Conservation (phyloP, 2,329 filamentous ascomycete species). For the Botrytis pseudocinerea region DNA sequence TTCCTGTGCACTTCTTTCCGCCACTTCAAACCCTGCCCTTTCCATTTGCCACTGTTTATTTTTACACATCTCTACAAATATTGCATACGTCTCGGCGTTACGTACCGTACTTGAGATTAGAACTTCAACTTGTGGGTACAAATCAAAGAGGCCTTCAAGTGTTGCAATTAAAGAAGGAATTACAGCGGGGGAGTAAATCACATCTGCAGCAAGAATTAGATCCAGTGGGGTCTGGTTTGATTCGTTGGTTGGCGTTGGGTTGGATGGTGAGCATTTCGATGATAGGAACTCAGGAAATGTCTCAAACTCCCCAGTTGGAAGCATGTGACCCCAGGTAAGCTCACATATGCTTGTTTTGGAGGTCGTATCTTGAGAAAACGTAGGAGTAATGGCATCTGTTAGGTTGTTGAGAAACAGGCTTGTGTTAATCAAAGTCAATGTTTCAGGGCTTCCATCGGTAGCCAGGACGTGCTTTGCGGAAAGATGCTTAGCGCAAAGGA, state of each 20-base stretch:
- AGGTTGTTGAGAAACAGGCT: conserved; percentile 70
- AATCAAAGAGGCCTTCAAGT: conserved; percentile 59
- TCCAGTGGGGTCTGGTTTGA: conserved; percentile 51
- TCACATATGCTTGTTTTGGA: conserved; percentile 59
- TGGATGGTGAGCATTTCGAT: conserved; percentile 4
- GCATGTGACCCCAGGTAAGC: conserved; percentile 46
- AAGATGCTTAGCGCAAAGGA: conserved; percentile 70
- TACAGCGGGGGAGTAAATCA: conserved; percentile 70
- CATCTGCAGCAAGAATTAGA: conserved; percentile 72
- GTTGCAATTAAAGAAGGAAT: conserved; percentile 66
- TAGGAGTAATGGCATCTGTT: conserved; percentile 25
- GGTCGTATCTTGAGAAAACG: background rate
- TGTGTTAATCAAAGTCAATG: conserved; percentile 65
- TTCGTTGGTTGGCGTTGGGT: background rate
- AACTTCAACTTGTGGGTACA: conserved; percentile 57
- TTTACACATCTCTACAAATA: conserved; percentile 59
- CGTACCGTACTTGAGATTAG: conserved; percentile 71
- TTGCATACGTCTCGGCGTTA: conserved; percentile 67
- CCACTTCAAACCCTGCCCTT: conserved; percentile 48
- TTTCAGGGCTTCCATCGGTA: conserved; percentile 73
- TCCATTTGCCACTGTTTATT: conserved; percentile 45
- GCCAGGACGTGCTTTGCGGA: conserved; percentile 60
- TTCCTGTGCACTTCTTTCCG: conserved; percentile 47
- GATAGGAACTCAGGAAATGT: conserved; percentile 18
- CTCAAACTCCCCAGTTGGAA: conserved; percentile 43